Conservation (phyloP, 116 monocot genomes). For the Phalaenopsis hybrid region DNA sequence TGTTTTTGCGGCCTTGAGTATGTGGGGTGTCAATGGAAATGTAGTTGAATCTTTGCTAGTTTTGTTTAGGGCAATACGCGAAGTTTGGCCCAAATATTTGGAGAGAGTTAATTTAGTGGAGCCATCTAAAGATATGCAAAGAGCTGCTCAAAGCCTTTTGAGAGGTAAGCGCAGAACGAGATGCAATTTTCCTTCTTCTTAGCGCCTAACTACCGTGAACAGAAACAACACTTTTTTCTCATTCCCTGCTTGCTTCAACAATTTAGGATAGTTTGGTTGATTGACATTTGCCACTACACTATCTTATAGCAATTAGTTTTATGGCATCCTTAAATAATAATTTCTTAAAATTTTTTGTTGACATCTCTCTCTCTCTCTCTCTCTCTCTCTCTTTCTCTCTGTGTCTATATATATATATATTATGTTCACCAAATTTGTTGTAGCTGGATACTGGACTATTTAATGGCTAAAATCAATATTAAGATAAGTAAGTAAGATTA, state of each 20-base stretch:
- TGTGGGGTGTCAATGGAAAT: not conserved
- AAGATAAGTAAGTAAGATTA: no score
- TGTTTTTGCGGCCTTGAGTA: not conserved
- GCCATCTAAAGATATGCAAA: slow-evolving; percentile 92
- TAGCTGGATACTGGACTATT: no score
- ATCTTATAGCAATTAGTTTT: not conserved
- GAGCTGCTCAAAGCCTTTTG: slow-evolving; percentile 68
- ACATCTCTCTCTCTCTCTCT: no score
- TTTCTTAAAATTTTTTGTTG: not conserved
- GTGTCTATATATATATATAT: no score
- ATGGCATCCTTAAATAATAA: not conserved
- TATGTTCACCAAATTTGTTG: no score
- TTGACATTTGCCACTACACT: not conserved
- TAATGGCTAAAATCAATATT: no score
- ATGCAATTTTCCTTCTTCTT: not conserved
- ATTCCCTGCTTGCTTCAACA: no score
- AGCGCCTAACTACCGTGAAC: not conserved
- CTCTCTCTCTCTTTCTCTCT: no score
- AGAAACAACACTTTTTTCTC: no score
- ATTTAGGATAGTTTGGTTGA: not conserved
- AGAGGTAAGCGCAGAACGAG: slow-evolving; percentile 30
- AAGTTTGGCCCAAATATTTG: slow-evolving; percentile 72
- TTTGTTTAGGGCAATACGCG: slow-evolving; percentile 72
- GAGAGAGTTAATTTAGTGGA: slow-evolving; percentile 80
- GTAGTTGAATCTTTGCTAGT: not conserved